Base-by-base conservation (phyloP, 2,329 filamentous ascomycete genomes). In the Magnaporthiopsis poae region DNA sequence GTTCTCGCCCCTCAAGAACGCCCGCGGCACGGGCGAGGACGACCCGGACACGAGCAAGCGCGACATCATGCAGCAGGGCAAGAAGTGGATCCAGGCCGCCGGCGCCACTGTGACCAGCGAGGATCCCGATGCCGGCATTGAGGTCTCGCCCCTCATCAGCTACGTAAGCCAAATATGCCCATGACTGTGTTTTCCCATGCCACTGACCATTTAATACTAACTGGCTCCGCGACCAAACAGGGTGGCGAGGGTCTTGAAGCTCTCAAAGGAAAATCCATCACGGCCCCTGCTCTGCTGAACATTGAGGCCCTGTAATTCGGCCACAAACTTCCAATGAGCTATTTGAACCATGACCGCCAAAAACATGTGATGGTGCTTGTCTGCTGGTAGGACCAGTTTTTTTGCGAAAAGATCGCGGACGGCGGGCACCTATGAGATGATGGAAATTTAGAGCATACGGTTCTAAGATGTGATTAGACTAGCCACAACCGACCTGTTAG, bases 1-100 rank as follows among this genome's bases (percentile, higher is more conserved):
- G 80, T 99, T 99, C 81, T 97, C 92, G 35, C 95, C 95, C 5
- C 82, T 99, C 71, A 99, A 99, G 88, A 99, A 99, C 75, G 86
- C 83, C 46, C 84, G 82, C 69, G 91, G 92, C 66, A 92, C 91
- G 60, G 91, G 91, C 39, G 90, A 96, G 80, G 95, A 99, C 18
- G 92, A 97, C 77, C 90, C 92, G 13, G 92, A 96, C 71, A 99
- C 95, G 64, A 96, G 92, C 83, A 91, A 89, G 80, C 83, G 82
- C 70, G 92, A 98, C 76, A 96, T 98, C 75, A 89, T 96, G 87
- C 81, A 83, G 62, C 95, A 98, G 80, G 95, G 95, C 61, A 87
- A 88, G 78, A 88, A 90, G 73, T 99, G 95, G 93, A 81, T 91
- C 63, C 81, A 91, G 77, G 87, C 85, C 66, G 92, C 89, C 9